These are phyloP conservation scores for Microcyclosporella mali DNA, from an alignment of 2,329 filamentous ascomycete species.

Conservation along the genomic window DNA sequence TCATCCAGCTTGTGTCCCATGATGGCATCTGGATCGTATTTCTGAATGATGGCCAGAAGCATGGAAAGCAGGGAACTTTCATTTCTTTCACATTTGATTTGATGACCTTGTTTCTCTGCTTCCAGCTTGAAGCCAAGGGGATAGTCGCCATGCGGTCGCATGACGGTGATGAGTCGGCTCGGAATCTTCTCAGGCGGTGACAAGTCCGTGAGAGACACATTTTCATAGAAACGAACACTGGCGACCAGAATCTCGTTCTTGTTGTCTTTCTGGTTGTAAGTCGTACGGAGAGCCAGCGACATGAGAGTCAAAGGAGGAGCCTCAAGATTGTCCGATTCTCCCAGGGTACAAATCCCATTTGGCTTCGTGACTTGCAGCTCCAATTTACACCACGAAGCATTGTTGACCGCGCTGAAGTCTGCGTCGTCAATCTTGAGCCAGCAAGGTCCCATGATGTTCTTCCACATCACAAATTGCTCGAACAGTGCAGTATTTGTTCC, in stretches of 20 bases:
- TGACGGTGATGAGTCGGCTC: constrained; percentile 83
- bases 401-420: constrained; percentile 77
- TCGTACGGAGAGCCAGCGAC: constrained; percentile 83
- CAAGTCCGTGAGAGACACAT: constrained; percentile 78
- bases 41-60: constrained; percentile 82
- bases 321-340: constrained; percentile 73
- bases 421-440: constrained; percentile 88
- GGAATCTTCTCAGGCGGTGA: constrained; percentile 82
- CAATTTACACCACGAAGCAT: constrained; percentile 94
- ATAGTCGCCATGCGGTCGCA: constrained; percentile 74
- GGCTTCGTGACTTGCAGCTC: constrained; percentile 79
- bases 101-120: constrained; percentile 65
- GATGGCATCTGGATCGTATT: constrained; percentile 86
- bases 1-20: constrained; percentile 95
- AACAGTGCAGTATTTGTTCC: constrained; percentile 90
- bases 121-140: constrained; percentile 81
- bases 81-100: constrained; percentile 73
- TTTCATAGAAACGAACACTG: constrained; percentile 87
- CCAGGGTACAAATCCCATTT: constrained; percentile 64
- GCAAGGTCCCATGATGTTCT: constrained; percentile 97
- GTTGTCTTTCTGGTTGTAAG: constrained; percentile 84
- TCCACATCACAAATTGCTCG: constrained; percentile 97
- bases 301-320: constrained; percentile 88
- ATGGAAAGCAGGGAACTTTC: constrained; percentile 81
- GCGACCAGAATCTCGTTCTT: constrained; percentile 93